Evolutionary conservation across 2,329 filamentous ascomycete species (phyloP).

Genomic region (Geosmithia flava): DNA sequence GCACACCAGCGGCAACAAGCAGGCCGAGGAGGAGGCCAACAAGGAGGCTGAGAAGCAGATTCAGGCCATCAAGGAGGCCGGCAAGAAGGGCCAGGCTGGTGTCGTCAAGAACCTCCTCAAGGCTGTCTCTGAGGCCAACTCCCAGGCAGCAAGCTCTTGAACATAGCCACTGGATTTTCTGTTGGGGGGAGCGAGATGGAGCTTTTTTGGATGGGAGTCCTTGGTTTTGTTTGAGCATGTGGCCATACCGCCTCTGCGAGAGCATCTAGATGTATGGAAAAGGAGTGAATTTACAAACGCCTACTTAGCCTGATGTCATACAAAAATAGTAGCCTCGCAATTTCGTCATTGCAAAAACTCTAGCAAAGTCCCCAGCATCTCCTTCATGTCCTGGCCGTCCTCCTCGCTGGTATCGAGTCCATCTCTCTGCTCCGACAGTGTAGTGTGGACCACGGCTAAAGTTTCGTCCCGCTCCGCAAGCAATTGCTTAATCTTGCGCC

Average conservation of each 20-base stretch:
- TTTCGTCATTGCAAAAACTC: constrained; percentile 28
- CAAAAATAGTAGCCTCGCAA: not conserved
- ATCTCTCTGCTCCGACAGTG: constrained; percentile 49
- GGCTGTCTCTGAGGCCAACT: constrained; percentile 76
- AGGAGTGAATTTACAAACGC: not conserved
- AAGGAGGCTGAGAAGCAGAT: constrained; percentile 67
- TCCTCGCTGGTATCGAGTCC: constrained; percentile 43
- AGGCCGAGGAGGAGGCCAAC: constrained; percentile 71
- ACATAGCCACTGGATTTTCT: not conserved
- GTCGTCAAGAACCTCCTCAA: constrained; percentile 75
- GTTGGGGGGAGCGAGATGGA: not conserved
- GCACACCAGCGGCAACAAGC: constrained; percentile 84
- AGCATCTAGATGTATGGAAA: not conserved
- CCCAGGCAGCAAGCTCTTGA: constrained; percentile 21
- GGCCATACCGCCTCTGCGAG: not conserved
- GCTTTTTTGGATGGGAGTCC: not conserved
- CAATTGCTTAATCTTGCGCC: constrained; percentile 46
- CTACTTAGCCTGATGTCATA: not conserved
- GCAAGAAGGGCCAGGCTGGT: constrained; percentile 64
- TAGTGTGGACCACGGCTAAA: constrained; percentile 48
- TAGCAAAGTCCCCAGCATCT: constrained; percentile 41
- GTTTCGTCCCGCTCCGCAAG: constrained; percentile 58
- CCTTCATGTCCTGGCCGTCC: constrained; percentile 43
- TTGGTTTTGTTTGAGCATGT: not conserved
- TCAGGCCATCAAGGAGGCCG: constrained; percentile 67